phyloP scores from a whole-genome alignment of 345 rosid genomes.

The Theobroma cacao region DNA sequence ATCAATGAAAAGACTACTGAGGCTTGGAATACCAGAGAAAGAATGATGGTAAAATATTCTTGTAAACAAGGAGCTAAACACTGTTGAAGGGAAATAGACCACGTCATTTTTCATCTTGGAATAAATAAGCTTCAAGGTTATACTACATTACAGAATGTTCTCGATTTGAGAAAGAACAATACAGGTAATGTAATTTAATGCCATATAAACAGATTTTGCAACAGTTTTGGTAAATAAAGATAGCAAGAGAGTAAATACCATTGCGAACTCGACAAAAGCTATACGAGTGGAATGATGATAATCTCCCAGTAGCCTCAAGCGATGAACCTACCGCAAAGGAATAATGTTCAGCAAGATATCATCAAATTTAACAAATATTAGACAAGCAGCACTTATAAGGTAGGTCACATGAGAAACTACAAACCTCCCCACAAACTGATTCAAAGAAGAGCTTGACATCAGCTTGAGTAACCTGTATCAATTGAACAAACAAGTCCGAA shows the following conservation, averaged over 20 bases:
- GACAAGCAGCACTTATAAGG: neutral
- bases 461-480: conserved; percentile 71
- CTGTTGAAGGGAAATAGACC: neutral
- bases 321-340: conserved; percentile 57
- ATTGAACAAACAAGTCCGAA: conserved; percentile 16
- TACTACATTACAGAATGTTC: neutral
- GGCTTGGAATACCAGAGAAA: neutral
- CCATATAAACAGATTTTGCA: neutral
- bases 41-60: neutral
- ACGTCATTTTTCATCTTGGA: neutral
- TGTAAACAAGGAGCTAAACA: neutral
- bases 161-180: neutral
- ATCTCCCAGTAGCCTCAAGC: conserved; percentile 95
- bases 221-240: neutral
- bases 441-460: conserved; percentile 86
- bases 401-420: conserved; percentile 14
- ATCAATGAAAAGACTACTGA: neutral
- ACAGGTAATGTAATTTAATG: neutral
- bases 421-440: conserved; percentile 87
- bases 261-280: conserved; percentile 86
- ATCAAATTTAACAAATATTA: neutral
- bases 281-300: conserved; percentile 88
- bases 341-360: conserved; percentile 2
- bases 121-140: neutral
- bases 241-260: conserved; percentile 49